Conservation (phyloP, 352 stramenopile species). For the Pilasporangium apinafurcum region DNA sequence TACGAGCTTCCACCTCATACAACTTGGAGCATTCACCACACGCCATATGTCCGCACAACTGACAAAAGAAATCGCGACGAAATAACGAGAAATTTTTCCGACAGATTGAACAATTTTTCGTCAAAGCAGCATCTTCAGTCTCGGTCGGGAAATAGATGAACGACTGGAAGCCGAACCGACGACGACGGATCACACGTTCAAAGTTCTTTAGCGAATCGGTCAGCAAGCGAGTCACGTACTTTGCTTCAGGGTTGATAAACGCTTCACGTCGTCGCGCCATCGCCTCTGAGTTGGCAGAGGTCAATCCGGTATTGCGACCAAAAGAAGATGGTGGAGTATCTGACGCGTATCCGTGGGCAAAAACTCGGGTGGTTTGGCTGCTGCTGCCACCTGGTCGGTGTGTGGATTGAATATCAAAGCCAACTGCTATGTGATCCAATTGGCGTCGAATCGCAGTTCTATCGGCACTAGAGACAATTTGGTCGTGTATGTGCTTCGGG, state of each 20-base stretch:
- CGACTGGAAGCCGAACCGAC: conserved; percentile 58
- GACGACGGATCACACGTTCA: conserved; percentile 49
- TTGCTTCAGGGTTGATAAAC: conserved; percentile 44
- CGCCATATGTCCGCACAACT: conserved; percentile 40
- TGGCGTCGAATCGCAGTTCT: conserved; percentile 29
- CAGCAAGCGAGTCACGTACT: conserved; percentile 30
- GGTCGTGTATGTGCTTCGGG: conserved; percentile 49
- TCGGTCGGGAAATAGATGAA: conserved; percentile 57
- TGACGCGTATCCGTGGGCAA: conserved; percentile 40
- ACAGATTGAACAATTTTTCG: conserved; percentile 39
- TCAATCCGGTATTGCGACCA: conserved; percentile 11
- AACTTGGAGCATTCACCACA: conserved; percentile 35
- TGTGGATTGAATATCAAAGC: conserved; percentile 37
- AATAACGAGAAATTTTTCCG: conserved; percentile 37
- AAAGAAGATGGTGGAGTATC: conserved; percentile 22
- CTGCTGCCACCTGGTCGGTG: conserved; percentile 16
- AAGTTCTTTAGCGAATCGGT: conserved; percentile 44
- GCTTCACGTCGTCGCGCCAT: conserved; percentile 19
- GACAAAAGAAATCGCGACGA: conserved; percentile 40
- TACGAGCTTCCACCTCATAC: conserved; percentile 31
- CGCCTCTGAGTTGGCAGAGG: conserved; percentile 15
- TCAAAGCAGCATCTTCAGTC: conserved; percentile 15
- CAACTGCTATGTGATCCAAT: conserved; percentile 44
- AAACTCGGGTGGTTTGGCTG: conserved; percentile 32
- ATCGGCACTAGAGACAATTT: conserved; percentile 29